These are phyloP conservation scores for Vitis hybrid DNA, from an alignment of 177 flowering plant genomes.

Conservation along the genomic window DNA sequence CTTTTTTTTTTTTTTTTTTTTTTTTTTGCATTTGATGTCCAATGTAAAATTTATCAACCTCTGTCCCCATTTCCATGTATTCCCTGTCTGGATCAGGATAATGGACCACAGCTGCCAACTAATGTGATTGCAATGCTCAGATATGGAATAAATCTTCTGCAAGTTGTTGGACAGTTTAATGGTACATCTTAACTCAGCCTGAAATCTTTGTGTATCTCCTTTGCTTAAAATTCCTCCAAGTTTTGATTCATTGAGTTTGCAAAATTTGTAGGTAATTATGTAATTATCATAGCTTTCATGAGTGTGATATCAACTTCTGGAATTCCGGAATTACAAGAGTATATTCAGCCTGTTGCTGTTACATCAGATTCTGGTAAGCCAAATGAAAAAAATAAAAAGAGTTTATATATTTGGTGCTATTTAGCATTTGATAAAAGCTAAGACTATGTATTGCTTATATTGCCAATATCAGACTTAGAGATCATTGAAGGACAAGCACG, in stretches of 20 bases:
- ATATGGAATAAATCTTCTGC: slow-evolving; percentile 60
- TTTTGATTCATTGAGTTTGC: neutral
- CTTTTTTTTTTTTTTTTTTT: too few species aligned
- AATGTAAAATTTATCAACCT: neutral
- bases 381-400: neutral
- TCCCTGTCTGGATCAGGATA: slow-evolving; percentile 30
- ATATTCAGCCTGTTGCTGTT: slow-evolving; percentile 36
- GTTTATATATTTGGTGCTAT: neutral
- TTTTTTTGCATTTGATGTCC: neutral
- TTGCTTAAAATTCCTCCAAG: neutral
- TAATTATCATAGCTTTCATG: slow-evolving; percentile 44
- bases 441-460: too few species aligned
- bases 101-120: slow-evolving; percentile 57
- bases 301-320: slow-evolving; percentile 22
- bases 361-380: slow-evolving; percentile 40
- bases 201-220: neutral
- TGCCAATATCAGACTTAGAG: slow-evolving; percentile 39
- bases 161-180: slow-evolving; percentile 52
- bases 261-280: slow-evolving; percentile 42
- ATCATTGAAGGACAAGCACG: slow-evolving; percentile 60
- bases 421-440: neutral
- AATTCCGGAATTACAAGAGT: slow-evolving; percentile 32
- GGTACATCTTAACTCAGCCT: slow-evolving; percentile 27
- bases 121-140: slow-evolving; percentile 38
- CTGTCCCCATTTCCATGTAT: neutral